Evolutionary conservation across 2,329 filamentous ascomycete species (phyloP).

Genomic region (Akanthomyces lecanii): DNA sequence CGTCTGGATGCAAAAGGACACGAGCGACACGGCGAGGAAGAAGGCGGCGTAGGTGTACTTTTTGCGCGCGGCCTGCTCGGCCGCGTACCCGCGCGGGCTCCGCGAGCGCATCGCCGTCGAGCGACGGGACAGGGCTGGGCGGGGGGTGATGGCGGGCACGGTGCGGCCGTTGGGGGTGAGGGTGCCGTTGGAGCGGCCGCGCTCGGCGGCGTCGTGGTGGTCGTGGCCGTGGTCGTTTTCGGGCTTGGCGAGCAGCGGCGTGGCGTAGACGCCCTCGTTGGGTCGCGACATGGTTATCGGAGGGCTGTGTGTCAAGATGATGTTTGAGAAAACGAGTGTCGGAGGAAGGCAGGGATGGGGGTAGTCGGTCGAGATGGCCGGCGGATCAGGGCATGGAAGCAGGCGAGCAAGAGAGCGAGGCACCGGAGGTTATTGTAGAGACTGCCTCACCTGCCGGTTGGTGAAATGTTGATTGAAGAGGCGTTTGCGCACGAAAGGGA

Average conservation of each 20-base stretch:
- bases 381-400: slow-evolving; percentile 2
- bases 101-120: slow-evolving; percentile 68
- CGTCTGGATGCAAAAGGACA: slow-evolving; percentile 90
- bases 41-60: slow-evolving; percentile 85
- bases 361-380: too few relatives aligned
- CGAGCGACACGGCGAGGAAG: slow-evolving; percentile 76
- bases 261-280: slow-evolving; percentile 41
- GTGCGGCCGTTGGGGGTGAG: slow-evolving; percentile 23
- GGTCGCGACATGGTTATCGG: slow-evolving; percentile 38
- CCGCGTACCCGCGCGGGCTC: slow-evolving; percentile 56
- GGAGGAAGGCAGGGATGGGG: not conserved
- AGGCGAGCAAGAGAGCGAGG: not conserved
- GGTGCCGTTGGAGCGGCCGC: slow-evolving; percentile 25
- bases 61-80: slow-evolving; percentile 53
- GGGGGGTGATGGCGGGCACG: slow-evolving; percentile 22
- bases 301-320: not conserved
- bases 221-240: slow-evolving; percentile 22
- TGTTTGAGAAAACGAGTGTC: not conserved
- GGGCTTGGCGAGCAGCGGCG: slow-evolving; percentile 38
- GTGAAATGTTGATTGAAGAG: not conserved
- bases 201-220: slow-evolving; percentile 23
- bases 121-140: slow-evolving; percentile 35
- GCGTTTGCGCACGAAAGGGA: not conserved
- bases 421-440: not conserved
- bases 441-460: not conserved